A percentile compares a stretch with the other conserved stretches of the same genome.
These are phyloP conservation scores for Fusarium begoniae DNA, from an alignment of 2,329 filamentous ascomycete genomes.

Conservation along the genomic window DNA sequence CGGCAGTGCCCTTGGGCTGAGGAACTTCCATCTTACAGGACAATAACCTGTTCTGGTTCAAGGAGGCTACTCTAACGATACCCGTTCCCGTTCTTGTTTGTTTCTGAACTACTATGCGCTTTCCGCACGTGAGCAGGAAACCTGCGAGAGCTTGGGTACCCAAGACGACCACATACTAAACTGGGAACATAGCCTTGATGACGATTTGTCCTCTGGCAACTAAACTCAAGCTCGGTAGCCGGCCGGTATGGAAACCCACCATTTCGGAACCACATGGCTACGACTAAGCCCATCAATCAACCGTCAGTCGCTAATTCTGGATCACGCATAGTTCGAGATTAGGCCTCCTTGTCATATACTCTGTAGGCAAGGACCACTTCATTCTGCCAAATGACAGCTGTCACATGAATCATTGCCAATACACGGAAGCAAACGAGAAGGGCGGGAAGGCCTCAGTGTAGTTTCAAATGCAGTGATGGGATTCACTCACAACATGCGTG, in stretches of 20 bases:
- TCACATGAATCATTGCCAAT: not conserved
- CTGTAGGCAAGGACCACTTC: slow-evolving; percentile 3
- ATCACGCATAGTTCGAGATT: not conserved
- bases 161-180: not conserved
- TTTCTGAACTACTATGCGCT: not conserved
- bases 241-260: slow-evolving; percentile 14
- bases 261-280: slow-evolving; percentile 2
- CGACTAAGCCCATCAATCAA: not conserved
- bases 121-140: not conserved
- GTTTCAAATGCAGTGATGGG: slow-evolving; percentile 3
- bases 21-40: slow-evolving; percentile 10
- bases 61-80: not conserved
- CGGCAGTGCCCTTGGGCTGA: slow-evolving; percentile 21
- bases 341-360: not conserved
- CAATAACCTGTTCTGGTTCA: not conserved
- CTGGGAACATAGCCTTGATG: not conserved
- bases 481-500: not conserved
- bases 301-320: slow-evolving; percentile 16
- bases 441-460: slow-evolving; percentile 3
- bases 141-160: not conserved
- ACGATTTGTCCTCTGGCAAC: not conserved
- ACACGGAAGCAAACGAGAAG: slow-evolving; percentile 13
- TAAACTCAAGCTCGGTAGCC: not conserved
- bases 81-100: not conserved
- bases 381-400: slow-evolving; percentile 12